phyloP scores from a whole-genome alignment of 2,329 filamentous ascomycete species.

The Leptographium lundbergii region DNA sequence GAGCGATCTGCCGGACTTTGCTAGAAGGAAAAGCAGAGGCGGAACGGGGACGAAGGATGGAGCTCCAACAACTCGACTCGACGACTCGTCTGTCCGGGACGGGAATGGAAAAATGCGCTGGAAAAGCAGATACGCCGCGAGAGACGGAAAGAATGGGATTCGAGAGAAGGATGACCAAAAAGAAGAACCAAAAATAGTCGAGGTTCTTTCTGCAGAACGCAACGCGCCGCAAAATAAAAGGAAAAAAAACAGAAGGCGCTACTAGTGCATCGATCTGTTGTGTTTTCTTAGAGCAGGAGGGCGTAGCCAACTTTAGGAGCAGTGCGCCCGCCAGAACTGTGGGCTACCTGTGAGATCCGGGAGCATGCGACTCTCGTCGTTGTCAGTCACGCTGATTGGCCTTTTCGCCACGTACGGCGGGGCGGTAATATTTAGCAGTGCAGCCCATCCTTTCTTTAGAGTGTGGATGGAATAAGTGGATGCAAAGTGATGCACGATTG shows the following conservation, averaged over 20 bases:
- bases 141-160: not conserved
- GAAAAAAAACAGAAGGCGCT: not conserved
- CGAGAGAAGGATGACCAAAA: not conserved
- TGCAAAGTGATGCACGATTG: not conserved
- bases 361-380: not conserved
- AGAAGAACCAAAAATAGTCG: not conserved
- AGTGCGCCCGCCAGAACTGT: not conserved
- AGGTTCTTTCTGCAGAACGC: not conserved
- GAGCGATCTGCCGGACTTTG: not conserved
- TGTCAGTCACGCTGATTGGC: conserved; percentile 22
- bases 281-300: not conserved
- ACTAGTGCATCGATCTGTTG: not conserved
- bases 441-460: not conserved
- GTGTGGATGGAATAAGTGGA: not conserved
- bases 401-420: conserved; percentile 1
- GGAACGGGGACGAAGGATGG: not conserved
- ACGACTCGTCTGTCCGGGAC: not conserved
- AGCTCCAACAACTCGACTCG: not conserved
- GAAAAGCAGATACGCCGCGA: not conserved
- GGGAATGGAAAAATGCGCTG: not conserved
- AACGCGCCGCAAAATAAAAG: not conserved
- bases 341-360: not conserved
- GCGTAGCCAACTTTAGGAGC: not conserved
- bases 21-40: not conserved
- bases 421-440: not conserved